Conservation (phyloP, 2,329 filamentous ascomycete genomes). For the Ophiostoma tasmaniense region DNA sequence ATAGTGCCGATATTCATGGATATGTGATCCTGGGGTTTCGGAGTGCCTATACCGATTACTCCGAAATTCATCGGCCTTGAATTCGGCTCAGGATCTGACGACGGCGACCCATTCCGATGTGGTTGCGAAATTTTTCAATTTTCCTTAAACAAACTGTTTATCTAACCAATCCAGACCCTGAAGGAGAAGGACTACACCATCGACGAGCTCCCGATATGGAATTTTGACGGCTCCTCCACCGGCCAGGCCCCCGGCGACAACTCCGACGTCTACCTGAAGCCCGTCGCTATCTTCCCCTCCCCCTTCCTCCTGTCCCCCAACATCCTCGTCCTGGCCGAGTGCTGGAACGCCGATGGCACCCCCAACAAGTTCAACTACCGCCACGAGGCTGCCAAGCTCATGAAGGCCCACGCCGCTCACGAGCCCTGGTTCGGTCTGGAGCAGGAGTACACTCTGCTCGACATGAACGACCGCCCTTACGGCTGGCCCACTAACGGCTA, state of each 20-base stretch:
- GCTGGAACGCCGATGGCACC: constrained; percentile 85
- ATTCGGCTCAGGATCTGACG: not conserved
- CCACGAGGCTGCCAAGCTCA: constrained; percentile 80
- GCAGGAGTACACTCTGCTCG: constrained; percentile 94
- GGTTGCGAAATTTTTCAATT: too few species aligned
- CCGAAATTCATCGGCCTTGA: not conserved
- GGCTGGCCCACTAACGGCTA: constrained; percentile 84
- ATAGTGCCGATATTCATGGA: too few species aligned
- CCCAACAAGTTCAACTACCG: constrained; percentile 99
- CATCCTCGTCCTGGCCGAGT: constrained; percentile 89
- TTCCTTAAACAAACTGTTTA: too few species aligned
- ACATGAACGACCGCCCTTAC: constrained; percentile 76
- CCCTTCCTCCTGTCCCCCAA: constrained; percentile 67
- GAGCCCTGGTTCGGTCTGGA: constrained; percentile 97
- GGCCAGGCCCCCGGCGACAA: constrained; percentile 69
- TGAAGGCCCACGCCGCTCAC: constrained; percentile 75
- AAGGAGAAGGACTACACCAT: constrained; percentile 22
- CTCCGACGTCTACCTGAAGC: constrained; percentile 54
- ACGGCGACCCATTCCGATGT: not conserved
- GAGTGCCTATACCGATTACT: not conserved
- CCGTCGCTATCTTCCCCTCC: constrained; percentile 60
- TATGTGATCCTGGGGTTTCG: not conserved
- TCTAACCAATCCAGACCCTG: constrained; percentile 18
- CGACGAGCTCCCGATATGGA: constrained; percentile 65
- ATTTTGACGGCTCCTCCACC: constrained; percentile 71